Conservation (phyloP, 2,329 filamentous ascomycete genomes). For the Bipolaris zeicola region DNA sequence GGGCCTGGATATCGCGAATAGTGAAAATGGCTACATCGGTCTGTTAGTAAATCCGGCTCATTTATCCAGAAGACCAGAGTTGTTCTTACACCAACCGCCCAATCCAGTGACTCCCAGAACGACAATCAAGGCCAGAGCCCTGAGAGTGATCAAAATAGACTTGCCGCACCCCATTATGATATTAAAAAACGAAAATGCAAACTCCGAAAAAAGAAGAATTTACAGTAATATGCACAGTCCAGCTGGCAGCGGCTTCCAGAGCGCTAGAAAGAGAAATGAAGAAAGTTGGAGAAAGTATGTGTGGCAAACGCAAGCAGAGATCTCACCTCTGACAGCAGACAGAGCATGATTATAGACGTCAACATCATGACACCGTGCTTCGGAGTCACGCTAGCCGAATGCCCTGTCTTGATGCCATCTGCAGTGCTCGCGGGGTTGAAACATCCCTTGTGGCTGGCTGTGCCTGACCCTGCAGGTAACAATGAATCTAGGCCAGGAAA, state of each 20-base stretch:
- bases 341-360: constrained; percentile 12
- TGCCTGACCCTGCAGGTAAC: constrained; percentile 8
- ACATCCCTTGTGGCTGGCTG: constrained; percentile 13
- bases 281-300: constrained; percentile 13
- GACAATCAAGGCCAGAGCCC: constrained; percentile 30
- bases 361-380: constrained; percentile 1
- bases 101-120: constrained; percentile 29
- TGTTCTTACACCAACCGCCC: constrained; percentile 33
- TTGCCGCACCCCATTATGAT: constrained; percentile 26
- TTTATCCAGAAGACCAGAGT: not conserved
- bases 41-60: not conserved
- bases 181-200: not conserved
- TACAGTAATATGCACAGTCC: constrained; percentile 24
- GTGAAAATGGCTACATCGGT: constrained; percentile 19
- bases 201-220: constrained; percentile 13
- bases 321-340: not conserved
- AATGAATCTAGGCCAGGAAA: constrained; percentile 9
- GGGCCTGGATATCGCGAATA: constrained; percentile 30
- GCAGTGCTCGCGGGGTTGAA: constrained; percentile 10
- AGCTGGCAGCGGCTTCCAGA: constrained; percentile 37
- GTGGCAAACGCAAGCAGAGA: constrained; percentile 2
- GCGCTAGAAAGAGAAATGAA: constrained; percentile 25
- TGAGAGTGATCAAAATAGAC: constrained; percentile 23
- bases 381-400: constrained; percentile 19
- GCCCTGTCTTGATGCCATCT: constrained; percentile 7